Evolutionary conservation across 1,284 basidiomycete species (phyloP).

Genomic region (Leucoagaricus sp.): DNA sequence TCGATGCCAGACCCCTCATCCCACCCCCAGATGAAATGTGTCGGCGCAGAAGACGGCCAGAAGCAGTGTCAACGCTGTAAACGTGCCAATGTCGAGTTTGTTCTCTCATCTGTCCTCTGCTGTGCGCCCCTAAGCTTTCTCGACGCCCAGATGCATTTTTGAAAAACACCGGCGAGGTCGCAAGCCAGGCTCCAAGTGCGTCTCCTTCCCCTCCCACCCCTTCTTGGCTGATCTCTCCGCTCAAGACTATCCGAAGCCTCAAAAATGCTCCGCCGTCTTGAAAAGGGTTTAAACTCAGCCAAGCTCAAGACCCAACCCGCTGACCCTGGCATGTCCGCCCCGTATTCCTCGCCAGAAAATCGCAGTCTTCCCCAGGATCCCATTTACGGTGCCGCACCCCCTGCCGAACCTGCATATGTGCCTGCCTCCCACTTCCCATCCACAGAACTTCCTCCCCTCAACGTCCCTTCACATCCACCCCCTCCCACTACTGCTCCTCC

Average conservation of each 20-base stretch:
- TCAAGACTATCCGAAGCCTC: slow-evolving; percentile 79
- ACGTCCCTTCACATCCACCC: slow-evolving; percentile 3
- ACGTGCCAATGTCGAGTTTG: slow-evolving; percentile 72
- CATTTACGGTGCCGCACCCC: slow-evolving; percentile 22
- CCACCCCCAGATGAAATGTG: slow-evolving; percentile 75
- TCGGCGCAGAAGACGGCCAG: slow-evolving; percentile 79
- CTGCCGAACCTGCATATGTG: slow-evolving; percentile 23
- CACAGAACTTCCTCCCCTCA: slow-evolving; percentile 16
- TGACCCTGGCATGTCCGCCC: slow-evolving; percentile 26
- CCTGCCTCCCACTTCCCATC: slow-evolving; percentile 14
- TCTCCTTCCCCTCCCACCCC: slow-evolving; percentile 17
- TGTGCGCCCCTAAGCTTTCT: slow-evolving; percentile 17
- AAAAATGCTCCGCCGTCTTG: slow-evolving; percentile 81
- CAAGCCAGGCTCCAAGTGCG: slow-evolving; percentile 86
- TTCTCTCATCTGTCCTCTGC: slow-evolving; percentile 17
- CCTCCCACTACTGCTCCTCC: slow-evolving; percentile 7
- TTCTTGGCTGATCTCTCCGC: slow-evolving; percentile 14
- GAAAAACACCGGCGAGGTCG: slow-evolving; percentile 84
- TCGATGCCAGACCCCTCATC: slow-evolving; percentile 19
- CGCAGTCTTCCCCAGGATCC: slow-evolving; percentile 22
- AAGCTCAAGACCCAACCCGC: slow-evolving; percentile 64
- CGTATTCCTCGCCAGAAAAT: slow-evolving; percentile 22
- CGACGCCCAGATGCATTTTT: slow-evolving; percentile 63
- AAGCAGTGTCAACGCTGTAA: slow-evolving; percentile 78
- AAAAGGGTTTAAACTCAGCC: slow-evolving; percentile 77